Base-by-base conservation (phyloP, 2,329 filamentous ascomycete genomes). In the Trichoderma arundinaceum region DNA sequence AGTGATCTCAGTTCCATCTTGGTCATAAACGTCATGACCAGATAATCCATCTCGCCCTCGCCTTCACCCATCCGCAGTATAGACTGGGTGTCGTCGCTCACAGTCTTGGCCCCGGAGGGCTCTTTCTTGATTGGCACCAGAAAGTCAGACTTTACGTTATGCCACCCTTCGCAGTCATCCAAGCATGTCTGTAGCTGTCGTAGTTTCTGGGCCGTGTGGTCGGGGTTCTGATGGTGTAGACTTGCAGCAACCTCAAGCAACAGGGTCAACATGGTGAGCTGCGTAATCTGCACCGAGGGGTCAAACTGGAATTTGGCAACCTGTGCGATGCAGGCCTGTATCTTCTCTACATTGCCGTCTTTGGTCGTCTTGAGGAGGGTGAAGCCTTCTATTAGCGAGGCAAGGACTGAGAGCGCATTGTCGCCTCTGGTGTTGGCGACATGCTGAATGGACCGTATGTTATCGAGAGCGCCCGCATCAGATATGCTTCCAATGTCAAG, bases 251-350 rank as follows among this genome's bases (percentile, higher is more conserved):
- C 81, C 72, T 94, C 90, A 17, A 93, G 80, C 52, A 90, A 82
- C 61, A 91, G 82, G 12, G 88, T 82, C 57, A 94, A 75, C 1
- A 88, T 82, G 63, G 88, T 84, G 15, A 93, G 82, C 71, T 92
- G 90, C 6, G 88, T 85, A 44, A 92, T 84, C 49, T 84, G 81
- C 49, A 86, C 81, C n/a, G 84, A 82, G 1, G 84, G 81, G 44
- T 91, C 86, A 10, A 91, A 80, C 73, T 94, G 91, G 62, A 89
- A 84, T 70, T 89, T 91, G 66, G 89, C 83, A 6, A 88, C 90
- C 58, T 89, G 85, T n/a, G 91, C 91, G 69, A 94, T 85, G 60
- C 90, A 91, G 51, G 85, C 83, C 71, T 92, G 90, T 38, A 92
- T 87, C 66, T 89, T 84, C 68, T 91, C 87, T n/a, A 90, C 79